Evolutionary conservation across 2,329 filamentous ascomycete species (phyloP).

Genomic region (Paecilomyces formosus): DNA sequence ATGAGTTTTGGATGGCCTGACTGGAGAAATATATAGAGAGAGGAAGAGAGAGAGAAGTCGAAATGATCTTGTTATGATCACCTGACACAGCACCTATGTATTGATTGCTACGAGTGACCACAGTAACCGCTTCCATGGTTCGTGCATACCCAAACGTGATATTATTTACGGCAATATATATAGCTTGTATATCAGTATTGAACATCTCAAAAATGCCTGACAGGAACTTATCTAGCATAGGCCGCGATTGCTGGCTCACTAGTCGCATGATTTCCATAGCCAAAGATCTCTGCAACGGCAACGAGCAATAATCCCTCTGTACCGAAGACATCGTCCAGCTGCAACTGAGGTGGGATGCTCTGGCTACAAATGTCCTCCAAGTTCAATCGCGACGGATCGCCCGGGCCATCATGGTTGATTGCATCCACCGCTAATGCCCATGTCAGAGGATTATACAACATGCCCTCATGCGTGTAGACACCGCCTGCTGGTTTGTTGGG

Average conservation of each 20-base stretch:
- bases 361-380: constrained; percentile 32
- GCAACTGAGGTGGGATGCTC: constrained; percentile 11
- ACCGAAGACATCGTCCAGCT: constrained; percentile 38
- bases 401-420: constrained; percentile 42
- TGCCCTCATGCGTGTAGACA: constrained; percentile 45
- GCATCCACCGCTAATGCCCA: constrained; percentile 41
- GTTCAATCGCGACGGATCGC: constrained; percentile 31
- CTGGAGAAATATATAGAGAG: too few relatives aligned
- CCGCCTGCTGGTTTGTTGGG: constrained; percentile 28
- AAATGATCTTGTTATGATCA: too few relatives aligned
- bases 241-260: constrained; percentile 35
- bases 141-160: too few relatives aligned
- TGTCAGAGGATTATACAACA: constrained; percentile 42
- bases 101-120: too few relatives aligned
- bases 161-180: too few relatives aligned
- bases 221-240: constrained; percentile 22
- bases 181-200: too few relatives aligned
- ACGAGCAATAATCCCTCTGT: constrained; percentile 38
- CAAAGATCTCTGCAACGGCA: constrained; percentile 27
- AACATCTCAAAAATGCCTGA: not conserved
- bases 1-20: too few relatives aligned
- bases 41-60: too few relatives aligned
- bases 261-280: constrained; percentile 24
- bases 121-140: too few relatives aligned
- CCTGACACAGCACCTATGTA: too few relatives aligned